Conservation (phyloP, 106 monocot species). For the Agapanthus africanus region DNA sequence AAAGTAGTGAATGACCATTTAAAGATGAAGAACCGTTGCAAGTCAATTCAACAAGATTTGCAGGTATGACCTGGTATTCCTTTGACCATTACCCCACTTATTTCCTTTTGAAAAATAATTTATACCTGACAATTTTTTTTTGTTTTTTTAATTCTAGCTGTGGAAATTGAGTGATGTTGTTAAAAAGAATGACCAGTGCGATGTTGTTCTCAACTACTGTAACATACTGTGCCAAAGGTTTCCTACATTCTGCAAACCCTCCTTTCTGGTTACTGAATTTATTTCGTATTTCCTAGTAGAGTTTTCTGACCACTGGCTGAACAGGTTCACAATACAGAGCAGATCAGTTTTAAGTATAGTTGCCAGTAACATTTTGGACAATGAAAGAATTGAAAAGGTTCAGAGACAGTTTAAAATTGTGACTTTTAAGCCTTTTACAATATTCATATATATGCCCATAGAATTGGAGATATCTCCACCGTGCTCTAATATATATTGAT, state of each 20-base stretch:
- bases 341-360: slow-evolving; percentile 18
- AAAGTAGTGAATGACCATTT: slow-evolving; percentile 32
- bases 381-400: slow-evolving; percentile 42
- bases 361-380: slow-evolving; percentile 19
- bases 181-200: slow-evolving; percentile 19
- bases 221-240: slow-evolving; percentile 55
- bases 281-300: background rate
- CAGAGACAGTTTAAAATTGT: background rate
- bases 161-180: slow-evolving; percentile 42
- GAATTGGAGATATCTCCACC: background rate
- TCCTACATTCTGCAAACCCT: background rate
- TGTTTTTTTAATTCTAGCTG: slow-evolving; percentile 25
- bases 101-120: too few species aligned
- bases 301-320: background rate
- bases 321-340: slow-evolving; percentile 36
- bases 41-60: slow-evolving; percentile 31
- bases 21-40: slow-evolving; percentile 17
- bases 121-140: too few species aligned
- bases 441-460: background rate
- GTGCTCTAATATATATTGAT: slow-evolving; percentile 5
- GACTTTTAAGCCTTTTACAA: background rate
- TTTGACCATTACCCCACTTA: background rate
- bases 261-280: background rate
- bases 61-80: slow-evolving; percentile 34
- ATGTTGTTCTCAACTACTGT: slow-evolving; percentile 40